Evolutionary conservation across 208 protist genomes (phyloP), one percentile per base, ranked within the genome.

Genomic region (Strigomonas culicis): DNA sequence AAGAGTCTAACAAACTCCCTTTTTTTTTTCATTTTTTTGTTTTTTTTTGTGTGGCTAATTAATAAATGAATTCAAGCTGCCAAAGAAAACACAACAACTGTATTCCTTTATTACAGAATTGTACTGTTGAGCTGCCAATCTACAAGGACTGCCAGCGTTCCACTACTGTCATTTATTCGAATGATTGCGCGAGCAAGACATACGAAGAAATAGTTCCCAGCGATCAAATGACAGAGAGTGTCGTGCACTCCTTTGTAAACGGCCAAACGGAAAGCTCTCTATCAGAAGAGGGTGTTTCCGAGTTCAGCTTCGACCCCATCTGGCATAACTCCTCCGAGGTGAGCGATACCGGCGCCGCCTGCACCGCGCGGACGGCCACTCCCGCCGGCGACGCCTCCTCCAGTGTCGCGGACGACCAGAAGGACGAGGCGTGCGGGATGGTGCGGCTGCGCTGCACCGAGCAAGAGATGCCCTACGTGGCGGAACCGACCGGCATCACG

Each of bases 21-120:
- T 64, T 21, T 53, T 27, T 53, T 64, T 27, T 53, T 53, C 10
- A n/a, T 64, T 64, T 43, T 15, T 53, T 27, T 49, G 6, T 53
- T 34, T 8, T 30, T n/a, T 34, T 53, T 64, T 53, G 2, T 34
- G n/a, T n/a, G n/a, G n/a, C n/a, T n/a, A n/a, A n/a, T n/a, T n/a
- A n/a, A n/a, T n/a, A n/a, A n/a, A n/a, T n/a, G n/a, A n/a, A n/a
- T n/a, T n/a, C n/a, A n/a, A n/a, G n/a, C n/a, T n/a, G n/a, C n/a
- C n/a, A n/a, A n/a, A n/a, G n/a, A n/a, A n/a, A n/a, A n/a, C n/a
- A n/a, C n/a, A n/a, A n/a, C n/a, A n/a, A n/a, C n/a, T n/a, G n/a
- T 59, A 34, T 39, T 59, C 25, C 31, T 39, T 59, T 59, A n/a
- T 59, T 59, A 11, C 15, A 22, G 7, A 22, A 30, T 39, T 30